Percentiles rank a stretch among this genome's conserved stretches.
Conservation (phyloP, 2,329 filamentous ascomycete genomes). For the Dichotomopilus funicola region DNA sequence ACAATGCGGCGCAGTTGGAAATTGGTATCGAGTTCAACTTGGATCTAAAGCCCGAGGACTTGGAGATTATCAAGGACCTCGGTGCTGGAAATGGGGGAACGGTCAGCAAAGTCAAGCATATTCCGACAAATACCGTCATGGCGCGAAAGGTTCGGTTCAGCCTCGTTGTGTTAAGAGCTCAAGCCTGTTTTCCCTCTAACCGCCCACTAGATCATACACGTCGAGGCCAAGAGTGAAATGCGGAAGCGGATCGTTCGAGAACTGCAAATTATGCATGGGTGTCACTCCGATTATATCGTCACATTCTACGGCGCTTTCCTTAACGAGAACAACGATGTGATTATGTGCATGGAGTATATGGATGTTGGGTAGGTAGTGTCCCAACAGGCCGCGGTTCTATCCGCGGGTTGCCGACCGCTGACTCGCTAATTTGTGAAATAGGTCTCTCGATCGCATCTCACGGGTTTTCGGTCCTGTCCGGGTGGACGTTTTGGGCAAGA, state of each 20-base stretch:
- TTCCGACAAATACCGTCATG: slow-evolving; percentile 93
- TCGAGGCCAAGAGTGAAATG: slow-evolving; percentile 96
- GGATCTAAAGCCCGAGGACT: slow-evolving; percentile 83
- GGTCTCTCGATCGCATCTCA: slow-evolving; percentile 87
- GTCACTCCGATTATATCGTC: slow-evolving; percentile 93
- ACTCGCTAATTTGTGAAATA: slow-evolving; percentile 32
- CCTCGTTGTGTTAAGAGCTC: background rate
- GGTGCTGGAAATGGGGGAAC: slow-evolving; percentile 95
- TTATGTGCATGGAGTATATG: slow-evolving; percentile 99
- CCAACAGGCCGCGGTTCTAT: background rate
- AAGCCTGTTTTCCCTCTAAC: slow-evolving; percentile 17
- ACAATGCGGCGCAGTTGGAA: slow-evolving; percentile 66
- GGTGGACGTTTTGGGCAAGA: slow-evolving; percentile 95
- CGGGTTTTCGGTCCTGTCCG: slow-evolving; percentile 91
- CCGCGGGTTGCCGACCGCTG: slow-evolving; percentile 15
- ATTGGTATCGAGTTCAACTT: slow-evolving; percentile 97
- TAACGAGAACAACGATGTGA: slow-evolving; percentile 93
- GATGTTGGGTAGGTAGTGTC: slow-evolving; percentile 80
- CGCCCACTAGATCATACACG: slow-evolving; percentile 76
- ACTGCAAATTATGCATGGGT: slow-evolving; percentile 96
- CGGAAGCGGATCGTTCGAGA: slow-evolving; percentile 95
- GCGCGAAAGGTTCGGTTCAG: slow-evolving; percentile 71
- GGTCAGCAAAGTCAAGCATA: slow-evolving; percentile 95
- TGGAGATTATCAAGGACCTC: slow-evolving; percentile 89
- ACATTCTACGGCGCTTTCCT: slow-evolving; percentile 97